Evolutionary conservation across 2,329 filamentous ascomycete genomes (phyloP).

Genomic region (Aspergillus unguis): DNA sequence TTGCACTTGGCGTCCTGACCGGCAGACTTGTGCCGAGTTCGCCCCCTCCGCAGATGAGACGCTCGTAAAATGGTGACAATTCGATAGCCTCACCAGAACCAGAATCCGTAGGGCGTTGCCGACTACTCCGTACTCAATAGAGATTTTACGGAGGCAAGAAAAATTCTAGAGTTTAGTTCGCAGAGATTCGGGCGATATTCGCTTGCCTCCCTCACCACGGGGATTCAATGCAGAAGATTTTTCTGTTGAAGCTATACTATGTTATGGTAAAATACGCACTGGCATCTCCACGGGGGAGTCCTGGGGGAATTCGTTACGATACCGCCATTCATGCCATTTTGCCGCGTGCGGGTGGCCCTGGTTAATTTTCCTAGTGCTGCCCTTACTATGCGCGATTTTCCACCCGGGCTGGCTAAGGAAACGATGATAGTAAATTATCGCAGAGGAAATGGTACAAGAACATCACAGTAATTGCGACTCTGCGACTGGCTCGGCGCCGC

Average conservation of each 20-base stretch:
- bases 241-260: not conserved
- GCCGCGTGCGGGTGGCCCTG: conserved; percentile 23
- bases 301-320: conserved; percentile 7
- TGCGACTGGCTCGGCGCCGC: conserved; percentile 5
- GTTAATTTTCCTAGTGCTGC: conserved; percentile 19
- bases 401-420: conserved; percentile 12
- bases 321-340: conserved; percentile 15
- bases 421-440: conserved; percentile 15
- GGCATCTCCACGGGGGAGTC: conserved; percentile 6
- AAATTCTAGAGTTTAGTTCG: too few species aligned
- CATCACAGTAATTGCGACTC: not conserved
- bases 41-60: conserved; percentile 4
- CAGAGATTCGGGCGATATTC: too few species aligned
- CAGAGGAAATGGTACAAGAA: conserved; percentile 3
- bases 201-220: too few species aligned
- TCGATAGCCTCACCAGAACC: not conserved
- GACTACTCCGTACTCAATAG: too few species aligned
- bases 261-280: conserved; percentile 7
- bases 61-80: too few species aligned
- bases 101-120: not conserved
- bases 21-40: conserved; percentile 25
- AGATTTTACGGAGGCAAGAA: too few species aligned
- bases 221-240: too few species aligned
- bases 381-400: conserved; percentile 30
- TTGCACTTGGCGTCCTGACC: conserved; percentile 14